A percentile compares a stretch with the other conserved stretches of the same genome.
phyloP scores from a whole-genome alignment of 192 early-diverging fungal genomes.

The Coemansia sp. region DNA sequence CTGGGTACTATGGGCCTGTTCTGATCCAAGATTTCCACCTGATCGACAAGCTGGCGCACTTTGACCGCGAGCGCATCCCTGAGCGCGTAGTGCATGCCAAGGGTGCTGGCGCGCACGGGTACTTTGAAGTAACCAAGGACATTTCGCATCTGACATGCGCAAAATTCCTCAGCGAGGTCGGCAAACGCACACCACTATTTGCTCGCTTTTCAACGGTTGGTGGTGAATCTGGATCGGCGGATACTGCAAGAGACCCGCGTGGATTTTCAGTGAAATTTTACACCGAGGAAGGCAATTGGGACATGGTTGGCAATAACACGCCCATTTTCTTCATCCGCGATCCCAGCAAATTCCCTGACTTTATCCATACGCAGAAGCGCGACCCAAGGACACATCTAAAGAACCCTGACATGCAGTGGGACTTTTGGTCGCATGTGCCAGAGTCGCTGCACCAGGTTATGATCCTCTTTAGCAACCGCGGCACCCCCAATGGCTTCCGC shows the following conservation, averaged over 20 bases:
- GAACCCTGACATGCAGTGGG: slow-evolving; percentile 58
- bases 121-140: slow-evolving; percentile 74
- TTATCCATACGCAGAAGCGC: slow-evolving; percentile 68
- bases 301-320: slow-evolving; percentile 82
- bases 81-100: slow-evolving; percentile 64
- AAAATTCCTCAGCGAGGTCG: slow-evolving; percentile 60
- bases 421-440: slow-evolving; percentile 61
- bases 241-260: slow-evolving; percentile 69
- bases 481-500: slow-evolving; percentile 64
- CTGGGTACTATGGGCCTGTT: slow-evolving; percentile 62
- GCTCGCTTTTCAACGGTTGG: slow-evolving; percentile 67
- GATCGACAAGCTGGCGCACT: slow-evolving; percentile 60
- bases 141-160: slow-evolving; percentile 67
- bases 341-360: slow-evolving; percentile 61
- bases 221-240: slow-evolving; percentile 61
- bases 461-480: slow-evolving; percentile 73
- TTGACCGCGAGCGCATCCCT: slow-evolving; percentile 59
- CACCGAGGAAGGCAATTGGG: slow-evolving; percentile 77
- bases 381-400: slow-evolving; percentile 60
- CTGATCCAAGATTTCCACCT: slow-evolving; percentile 61
- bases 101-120: slow-evolving; percentile 63
- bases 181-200: slow-evolving; percentile 70
- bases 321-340: slow-evolving; percentile 78
- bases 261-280: slow-evolving; percentile 75
- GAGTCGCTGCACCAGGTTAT: slow-evolving; percentile 59